phyloP scores from a whole-genome alignment of 345 rosid species.

The Rhodamnia argentea region DNA sequence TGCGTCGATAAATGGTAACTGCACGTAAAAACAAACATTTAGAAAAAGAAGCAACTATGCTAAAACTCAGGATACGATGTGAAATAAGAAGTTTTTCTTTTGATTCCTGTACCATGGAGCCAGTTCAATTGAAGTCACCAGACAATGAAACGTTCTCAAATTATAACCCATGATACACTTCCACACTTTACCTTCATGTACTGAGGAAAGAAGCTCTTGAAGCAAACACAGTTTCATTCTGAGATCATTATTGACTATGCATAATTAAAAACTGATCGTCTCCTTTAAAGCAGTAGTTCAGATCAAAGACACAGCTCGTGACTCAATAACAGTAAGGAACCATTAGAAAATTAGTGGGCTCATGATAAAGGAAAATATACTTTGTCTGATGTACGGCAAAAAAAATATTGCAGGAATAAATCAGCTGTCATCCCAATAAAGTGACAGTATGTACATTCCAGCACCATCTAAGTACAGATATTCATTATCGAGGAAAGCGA shows the following conservation, averaged over 20 bases:
- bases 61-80: background rate
- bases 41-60: background rate
- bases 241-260: background rate
- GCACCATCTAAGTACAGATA: background rate
- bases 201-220: background rate
- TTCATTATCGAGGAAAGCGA: background rate
- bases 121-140: background rate
- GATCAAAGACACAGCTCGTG: background rate
- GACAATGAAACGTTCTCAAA: background rate
- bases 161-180: background rate
- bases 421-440: background rate
- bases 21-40: background rate
- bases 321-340: background rate
- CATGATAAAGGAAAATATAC: background rate
- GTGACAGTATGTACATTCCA: background rate
- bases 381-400: background rate
- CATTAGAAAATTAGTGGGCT: background rate
- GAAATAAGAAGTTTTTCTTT: background rate
- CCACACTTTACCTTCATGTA: background rate
- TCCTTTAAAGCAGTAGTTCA: background rate
- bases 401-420: background rate
- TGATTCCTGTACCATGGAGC: background rate
- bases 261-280: background rate
- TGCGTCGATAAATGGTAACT: background rate
- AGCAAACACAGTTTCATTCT: background rate